Base-by-base conservation (phyloP, 2,329 filamentous ascomycete genomes). In the Seiridium unicorne region DNA sequence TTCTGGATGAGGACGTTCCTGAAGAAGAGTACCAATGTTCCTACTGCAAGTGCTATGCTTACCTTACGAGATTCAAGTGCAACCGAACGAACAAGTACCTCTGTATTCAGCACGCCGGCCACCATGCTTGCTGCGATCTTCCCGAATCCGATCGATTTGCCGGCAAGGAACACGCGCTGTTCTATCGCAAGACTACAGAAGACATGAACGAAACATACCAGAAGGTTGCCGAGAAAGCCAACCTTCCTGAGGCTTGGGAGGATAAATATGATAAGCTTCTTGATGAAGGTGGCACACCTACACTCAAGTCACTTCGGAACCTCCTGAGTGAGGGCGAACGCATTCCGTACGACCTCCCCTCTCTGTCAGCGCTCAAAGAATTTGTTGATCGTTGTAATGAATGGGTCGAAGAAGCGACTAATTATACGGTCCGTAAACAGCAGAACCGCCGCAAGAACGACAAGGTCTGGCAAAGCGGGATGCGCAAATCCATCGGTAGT, bases 321-420 rank as follows among this genome's bases (percentile, higher is more conserved):
- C 82, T 99, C 59, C 82, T 98, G 61, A 89, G 89, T 72, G 95
- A 99, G 81, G 95, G 95, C 74, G 95, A 99, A 78, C 93, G 92
- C 75, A 97, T 99, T 70, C 93, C 94, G 61, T 96, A 91, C 81
- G 89, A 92, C 60, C 84, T 99, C 63, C 87, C 89, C 65, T 93
- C 92, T 63, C 84, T 99, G 64, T 84, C 90, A 68, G 86, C 91
- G 68, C 83, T 99, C 67, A 90, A 88, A 76, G 86, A 89, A 66
- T 99, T 96, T 78, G 95, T 99, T 73, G 93, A 97, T 68, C 89
- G 92, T 70, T 98, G 95, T 80, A 96, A 97, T 75, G 93, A 96
- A 72, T 97, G 96, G 91, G 92, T 97, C 64, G 95, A 98, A 70
- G 94, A 98, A 77, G 95, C 95, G 65, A 95, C 92, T 70, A 93